phyloP scores from a whole-genome alignment of 164 flowering plant species.

The Litsea cubeba region DNA sequence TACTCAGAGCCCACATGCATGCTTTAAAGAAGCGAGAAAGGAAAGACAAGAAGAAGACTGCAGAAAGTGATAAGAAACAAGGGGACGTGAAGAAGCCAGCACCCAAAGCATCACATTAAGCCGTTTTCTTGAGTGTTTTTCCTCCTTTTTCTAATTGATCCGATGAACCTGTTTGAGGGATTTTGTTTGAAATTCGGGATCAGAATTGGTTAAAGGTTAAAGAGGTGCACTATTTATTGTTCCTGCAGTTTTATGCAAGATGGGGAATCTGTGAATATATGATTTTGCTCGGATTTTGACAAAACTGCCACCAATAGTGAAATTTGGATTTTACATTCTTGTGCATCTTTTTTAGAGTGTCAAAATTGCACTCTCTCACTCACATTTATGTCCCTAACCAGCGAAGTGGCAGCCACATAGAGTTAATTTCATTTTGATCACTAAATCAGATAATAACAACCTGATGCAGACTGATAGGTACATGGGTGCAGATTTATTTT shows the following conservation, averaged over 20 bases:
- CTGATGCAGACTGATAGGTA: too few species aligned
- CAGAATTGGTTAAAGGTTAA: background rate
- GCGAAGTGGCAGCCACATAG: too few species aligned
- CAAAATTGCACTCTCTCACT: too few species aligned
- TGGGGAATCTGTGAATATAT: background rate
- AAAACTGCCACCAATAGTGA: background rate
- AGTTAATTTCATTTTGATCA: too few species aligned
- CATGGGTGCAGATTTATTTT: too few species aligned
- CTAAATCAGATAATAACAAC: too few species aligned
- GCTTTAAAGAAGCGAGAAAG: slow-evolving; percentile 86
- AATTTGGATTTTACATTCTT: too few species aligned
- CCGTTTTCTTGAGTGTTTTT: background rate
- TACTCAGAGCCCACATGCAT: slow-evolving; percentile 83
- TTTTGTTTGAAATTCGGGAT: background rate
- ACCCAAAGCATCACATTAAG: background rate
- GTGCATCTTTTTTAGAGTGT: too few species aligned
- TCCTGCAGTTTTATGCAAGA: background rate
- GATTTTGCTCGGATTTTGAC: background rate
- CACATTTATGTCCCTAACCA: too few species aligned
- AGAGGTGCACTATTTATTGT: background rate
- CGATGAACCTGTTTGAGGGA: background rate
- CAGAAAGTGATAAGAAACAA: slow-evolving; percentile 49
- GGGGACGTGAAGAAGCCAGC: slow-evolving; percentile 32
- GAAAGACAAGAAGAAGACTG: slow-evolving; percentile 69
- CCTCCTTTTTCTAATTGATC: background rate